These are phyloP conservation scores for Coprinopsis strossmayeri DNA, from an alignment of 768 basidiomycete species.

Conservation along the genomic window DNA sequence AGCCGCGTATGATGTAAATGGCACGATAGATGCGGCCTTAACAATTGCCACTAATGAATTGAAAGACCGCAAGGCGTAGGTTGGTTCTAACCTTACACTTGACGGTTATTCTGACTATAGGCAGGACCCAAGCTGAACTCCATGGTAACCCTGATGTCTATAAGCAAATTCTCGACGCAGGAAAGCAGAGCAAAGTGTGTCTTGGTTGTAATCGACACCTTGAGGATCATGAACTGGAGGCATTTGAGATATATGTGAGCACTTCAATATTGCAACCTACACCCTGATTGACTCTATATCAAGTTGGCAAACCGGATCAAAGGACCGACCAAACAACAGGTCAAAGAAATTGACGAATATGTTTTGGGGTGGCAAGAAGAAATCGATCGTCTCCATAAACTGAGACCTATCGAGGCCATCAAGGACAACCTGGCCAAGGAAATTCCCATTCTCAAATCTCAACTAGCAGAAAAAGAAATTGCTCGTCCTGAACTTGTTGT, in stretches of 20 bases:
- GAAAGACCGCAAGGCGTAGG: too few relatives aligned
- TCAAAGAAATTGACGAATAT: conserved; percentile 13
- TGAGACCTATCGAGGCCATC: background rate
- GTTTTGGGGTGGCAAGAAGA: background rate
- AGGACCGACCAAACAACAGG: conserved; percentile 13
- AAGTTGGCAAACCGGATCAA: conserved; percentile 64
- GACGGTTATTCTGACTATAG: background rate
- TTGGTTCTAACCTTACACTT: too few relatives aligned
- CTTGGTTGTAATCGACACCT: conserved; percentile 71
- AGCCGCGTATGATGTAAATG: too few relatives aligned
- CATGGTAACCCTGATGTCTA: conserved; percentile 29
- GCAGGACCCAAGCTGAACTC: conserved; percentile 1
- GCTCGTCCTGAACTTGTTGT: conserved; percentile 44
- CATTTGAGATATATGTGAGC: conserved; percentile 70
- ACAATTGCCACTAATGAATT: too few relatives aligned
- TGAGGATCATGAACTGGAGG: conserved; percentile 37
- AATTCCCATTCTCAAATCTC: conserved; percentile 58
- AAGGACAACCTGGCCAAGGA: conserved; percentile 26
- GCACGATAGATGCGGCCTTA: too few relatives aligned
- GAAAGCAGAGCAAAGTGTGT: conserved; percentile 63
- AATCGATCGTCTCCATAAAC: background rate
- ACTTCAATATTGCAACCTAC: background rate
- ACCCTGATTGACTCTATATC: conserved; percentile 19
- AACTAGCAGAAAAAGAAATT: conserved; percentile 52
- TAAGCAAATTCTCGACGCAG: conserved; percentile 45